phyloP scores from a whole-genome alignment of 2,329 filamentous ascomycete species.

The Talaromyces marneffei region DNA sequence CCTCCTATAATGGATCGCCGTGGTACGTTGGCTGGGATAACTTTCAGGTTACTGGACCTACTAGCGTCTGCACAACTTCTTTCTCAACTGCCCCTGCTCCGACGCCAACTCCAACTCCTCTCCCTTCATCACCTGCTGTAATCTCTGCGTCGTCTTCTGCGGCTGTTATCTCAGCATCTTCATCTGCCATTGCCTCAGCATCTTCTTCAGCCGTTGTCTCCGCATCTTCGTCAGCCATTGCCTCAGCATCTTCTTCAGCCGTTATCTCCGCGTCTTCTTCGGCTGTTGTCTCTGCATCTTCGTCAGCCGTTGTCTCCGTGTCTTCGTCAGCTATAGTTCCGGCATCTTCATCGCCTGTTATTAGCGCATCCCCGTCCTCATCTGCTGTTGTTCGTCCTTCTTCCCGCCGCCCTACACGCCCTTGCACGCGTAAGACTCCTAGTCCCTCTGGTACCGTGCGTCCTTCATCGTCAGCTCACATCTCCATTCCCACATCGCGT shows the following conservation, averaged over 20 bases:
- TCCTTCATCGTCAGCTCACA: background rate
- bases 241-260: background rate
- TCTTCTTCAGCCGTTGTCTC: background rate
- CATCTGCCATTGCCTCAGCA: background rate
- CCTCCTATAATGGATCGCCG: background rate
- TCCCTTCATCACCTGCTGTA: background rate
- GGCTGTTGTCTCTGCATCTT: background rate
- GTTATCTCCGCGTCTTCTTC: background rate
- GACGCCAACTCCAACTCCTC: background rate
- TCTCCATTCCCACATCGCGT: background rate
- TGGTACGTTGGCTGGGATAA: slow-evolving; percentile 6
- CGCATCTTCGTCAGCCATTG: background rate
- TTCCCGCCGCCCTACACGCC: background rate
- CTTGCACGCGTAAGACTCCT: background rate
- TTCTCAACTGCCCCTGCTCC: background rate
- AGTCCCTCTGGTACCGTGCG: background rate
- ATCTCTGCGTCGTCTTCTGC: background rate
- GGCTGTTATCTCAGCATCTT: background rate
- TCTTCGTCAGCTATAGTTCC: background rate
- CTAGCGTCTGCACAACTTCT: background rate
- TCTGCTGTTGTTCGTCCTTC: background rate
- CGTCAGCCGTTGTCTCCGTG: background rate
- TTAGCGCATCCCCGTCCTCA: background rate
- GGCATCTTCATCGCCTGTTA: background rate
- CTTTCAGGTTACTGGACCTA: background rate